Conservation (phyloP, 2,329 filamentous ascomycete species). For the Trichoderma gracile region DNA sequence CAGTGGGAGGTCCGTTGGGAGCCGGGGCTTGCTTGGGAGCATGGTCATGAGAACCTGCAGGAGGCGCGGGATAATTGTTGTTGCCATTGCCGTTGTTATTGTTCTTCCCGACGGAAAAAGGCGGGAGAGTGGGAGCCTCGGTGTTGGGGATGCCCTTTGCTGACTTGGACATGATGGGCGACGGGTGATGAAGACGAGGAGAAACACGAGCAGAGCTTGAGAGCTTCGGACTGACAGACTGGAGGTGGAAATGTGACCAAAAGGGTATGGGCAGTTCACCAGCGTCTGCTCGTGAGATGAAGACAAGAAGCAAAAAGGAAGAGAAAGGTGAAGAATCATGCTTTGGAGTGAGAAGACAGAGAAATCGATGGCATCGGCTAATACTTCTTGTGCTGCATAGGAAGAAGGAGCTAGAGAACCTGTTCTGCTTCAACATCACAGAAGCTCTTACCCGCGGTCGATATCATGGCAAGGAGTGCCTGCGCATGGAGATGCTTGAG, state of each 20-base stretch:
- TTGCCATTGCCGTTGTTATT: background rate
- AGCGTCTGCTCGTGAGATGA: background rate
- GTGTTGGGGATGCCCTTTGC: conserved; percentile 3
- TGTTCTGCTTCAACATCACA: background rate
- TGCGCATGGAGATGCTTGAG: background rate
- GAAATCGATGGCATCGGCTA: background rate
- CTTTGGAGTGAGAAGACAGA: background rate
- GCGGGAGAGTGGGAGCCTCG: conserved; percentile 26
- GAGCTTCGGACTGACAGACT: background rate
- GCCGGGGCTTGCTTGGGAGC: conserved; percentile 6
- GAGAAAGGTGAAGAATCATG: background rate
- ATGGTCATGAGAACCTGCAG: background rate
- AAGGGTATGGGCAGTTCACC: background rate
- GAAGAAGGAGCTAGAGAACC: conserved; percentile 1
- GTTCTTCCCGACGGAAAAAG: conserved; percentile 10
- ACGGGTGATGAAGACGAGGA: background rate
- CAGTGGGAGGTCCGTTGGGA: background rate
- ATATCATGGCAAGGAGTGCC: background rate
- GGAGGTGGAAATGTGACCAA: background rate
- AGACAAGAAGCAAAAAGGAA: background rate
- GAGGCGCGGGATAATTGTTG: background rate
- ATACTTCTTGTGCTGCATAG: background rate
- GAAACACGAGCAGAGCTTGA: background rate
- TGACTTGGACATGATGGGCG: conserved; percentile 25
- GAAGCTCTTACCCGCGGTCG: background rate